Evolutionary conservation across 2,329 filamentous ascomycete genomes (phyloP).

Genomic region (Seiridium cupressi): DNA sequence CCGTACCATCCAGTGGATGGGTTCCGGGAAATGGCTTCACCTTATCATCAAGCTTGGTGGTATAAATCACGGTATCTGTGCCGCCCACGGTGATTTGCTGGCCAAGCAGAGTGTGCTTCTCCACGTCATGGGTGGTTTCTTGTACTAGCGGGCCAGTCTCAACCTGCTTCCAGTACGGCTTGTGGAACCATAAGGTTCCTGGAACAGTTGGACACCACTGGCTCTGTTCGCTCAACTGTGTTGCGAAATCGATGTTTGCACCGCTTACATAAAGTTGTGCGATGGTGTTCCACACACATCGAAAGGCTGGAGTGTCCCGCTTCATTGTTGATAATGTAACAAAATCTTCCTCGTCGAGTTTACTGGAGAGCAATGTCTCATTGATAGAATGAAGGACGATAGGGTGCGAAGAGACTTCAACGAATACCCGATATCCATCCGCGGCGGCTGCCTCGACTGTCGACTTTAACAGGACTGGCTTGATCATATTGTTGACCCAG

Average conservation of each 20-base stretch:
- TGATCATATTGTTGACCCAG: conserved; percentile 38
- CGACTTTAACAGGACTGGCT: conserved; percentile 31
- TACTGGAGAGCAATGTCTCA: conserved; percentile 30
- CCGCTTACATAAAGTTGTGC: conserved; percentile 6
- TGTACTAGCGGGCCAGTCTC: conserved; percentile 4
- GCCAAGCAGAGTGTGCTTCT: conserved; percentile 33
- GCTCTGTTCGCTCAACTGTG: conserved; percentile 13
- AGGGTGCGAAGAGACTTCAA: conserved; percentile 40
- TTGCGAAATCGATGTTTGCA: conserved; percentile 18
- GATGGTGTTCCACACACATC: conserved; percentile 16
- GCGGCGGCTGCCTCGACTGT: conserved; percentile 28
- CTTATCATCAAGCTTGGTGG: conserved; percentile 32
- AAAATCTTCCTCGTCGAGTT: conserved; percentile 28
- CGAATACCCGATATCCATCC: conserved; percentile 35
- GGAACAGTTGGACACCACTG: conserved; percentile 25
- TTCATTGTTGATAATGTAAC: conserved; percentile 28
- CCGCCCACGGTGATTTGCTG: conserved; percentile 25
- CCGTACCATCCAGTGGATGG: conserved; percentile 37
- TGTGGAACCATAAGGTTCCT: conserved; percentile 18
- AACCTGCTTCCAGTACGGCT: conserved; percentile 23
- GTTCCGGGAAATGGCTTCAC: conserved; percentile 38
- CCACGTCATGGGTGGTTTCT: conserved; percentile 25
- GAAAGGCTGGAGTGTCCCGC: conserved; percentile 26
- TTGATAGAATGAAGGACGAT: conserved; percentile 39
- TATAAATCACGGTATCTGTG: conserved; percentile 27